These are phyloP conservation scores for Verticillium albo-atrum DNA, from an alignment of 2,329 filamentous ascomycete genomes.

Conservation along the genomic window DNA sequence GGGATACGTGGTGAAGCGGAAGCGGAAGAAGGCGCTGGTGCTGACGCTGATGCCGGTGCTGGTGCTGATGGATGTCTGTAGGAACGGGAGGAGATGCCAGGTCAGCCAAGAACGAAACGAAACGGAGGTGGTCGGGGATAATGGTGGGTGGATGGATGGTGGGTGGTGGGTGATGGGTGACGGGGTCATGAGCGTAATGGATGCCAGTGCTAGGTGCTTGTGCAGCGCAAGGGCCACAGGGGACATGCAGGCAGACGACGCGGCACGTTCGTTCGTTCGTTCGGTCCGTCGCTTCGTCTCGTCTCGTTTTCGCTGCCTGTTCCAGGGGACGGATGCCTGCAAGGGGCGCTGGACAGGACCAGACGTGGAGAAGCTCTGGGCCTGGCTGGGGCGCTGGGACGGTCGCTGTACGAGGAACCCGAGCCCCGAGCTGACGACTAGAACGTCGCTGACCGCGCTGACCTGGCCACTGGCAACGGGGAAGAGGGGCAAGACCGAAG, in stretches of 20 bases:
- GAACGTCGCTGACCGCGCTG: background rate
- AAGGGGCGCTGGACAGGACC: background rate
- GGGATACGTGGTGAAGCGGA: background rate
- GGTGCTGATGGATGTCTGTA: background rate
- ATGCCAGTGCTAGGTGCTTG: background rate
- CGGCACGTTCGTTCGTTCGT: background rate
- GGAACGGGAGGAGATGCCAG: background rate
- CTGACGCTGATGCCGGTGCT: conserved; percentile 5
- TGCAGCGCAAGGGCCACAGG: background rate
- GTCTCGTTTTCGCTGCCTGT: background rate
- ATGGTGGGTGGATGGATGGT: conserved; percentile 11
- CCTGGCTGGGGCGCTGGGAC: background rate
- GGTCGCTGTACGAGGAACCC: background rate
- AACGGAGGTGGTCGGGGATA: background rate
- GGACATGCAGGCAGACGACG: background rate
- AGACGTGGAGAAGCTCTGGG: background rate
- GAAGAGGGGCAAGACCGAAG: background rate
- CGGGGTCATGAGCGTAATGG: background rate
- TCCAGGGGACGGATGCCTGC: background rate
- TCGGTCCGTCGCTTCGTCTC: background rate
- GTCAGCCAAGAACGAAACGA: background rate
- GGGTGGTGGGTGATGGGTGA: conserved; percentile 1
- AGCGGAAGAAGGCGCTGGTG: background rate
- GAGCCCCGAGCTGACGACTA: background rate
- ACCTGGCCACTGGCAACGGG: background rate